Conservation (phyloP, 371 early-diverging fungal genomes). For the Amoeboaphelidium protococcarum region DNA sequence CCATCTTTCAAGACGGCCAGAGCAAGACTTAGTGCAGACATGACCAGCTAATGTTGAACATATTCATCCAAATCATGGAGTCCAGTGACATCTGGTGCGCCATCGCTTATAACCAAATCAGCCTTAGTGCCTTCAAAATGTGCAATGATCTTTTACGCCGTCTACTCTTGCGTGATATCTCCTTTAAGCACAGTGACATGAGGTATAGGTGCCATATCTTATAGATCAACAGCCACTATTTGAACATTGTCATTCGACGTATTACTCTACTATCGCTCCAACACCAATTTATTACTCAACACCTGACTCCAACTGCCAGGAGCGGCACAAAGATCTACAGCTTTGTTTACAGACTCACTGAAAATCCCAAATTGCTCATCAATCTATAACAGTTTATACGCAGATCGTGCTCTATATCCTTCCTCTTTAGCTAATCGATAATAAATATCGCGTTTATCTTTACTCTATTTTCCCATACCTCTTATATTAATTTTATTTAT, state of each 20-base stretch:
- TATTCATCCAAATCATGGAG: slow-evolving; percentile 97
- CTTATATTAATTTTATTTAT: no score
- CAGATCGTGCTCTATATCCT: slow-evolving; percentile 84
- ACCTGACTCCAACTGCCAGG: slow-evolving; percentile 99
- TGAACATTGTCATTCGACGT: slow-evolving; percentile 13
- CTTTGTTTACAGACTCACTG: slow-evolving; percentile 53
- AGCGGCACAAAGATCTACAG: slow-evolving; percentile 96
- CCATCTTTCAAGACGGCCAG: slow-evolving; percentile 62
- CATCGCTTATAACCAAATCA: slow-evolving; percentile 90
- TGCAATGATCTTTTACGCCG: slow-evolving; percentile 62
- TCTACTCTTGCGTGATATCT: slow-evolving; percentile 89
- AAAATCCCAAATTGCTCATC: slow-evolving; percentile 82
- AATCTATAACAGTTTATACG: slow-evolving; percentile 92
- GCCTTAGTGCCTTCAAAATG: slow-evolving; percentile 66
- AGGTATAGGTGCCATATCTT: slow-evolving; percentile 88
- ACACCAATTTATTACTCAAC: slow-evolving; percentile 37
- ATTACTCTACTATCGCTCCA: slow-evolving; percentile 9
- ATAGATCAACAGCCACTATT: slow-evolving; percentile 94
- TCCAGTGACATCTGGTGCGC: slow-evolving; percentile 97
- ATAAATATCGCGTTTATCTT: slow-evolving; percentile 89
- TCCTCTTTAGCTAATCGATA: slow-evolving; percentile 69
- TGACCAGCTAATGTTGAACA: slow-evolving; percentile 79
- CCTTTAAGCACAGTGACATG: slow-evolving; percentile 87
- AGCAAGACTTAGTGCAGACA: slow-evolving; percentile 83
- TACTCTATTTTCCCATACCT: slow-evolving; percentile 53